Conservation (phyloP, 768 basidiomycete species). For the Calocybe gangraenosa region DNA sequence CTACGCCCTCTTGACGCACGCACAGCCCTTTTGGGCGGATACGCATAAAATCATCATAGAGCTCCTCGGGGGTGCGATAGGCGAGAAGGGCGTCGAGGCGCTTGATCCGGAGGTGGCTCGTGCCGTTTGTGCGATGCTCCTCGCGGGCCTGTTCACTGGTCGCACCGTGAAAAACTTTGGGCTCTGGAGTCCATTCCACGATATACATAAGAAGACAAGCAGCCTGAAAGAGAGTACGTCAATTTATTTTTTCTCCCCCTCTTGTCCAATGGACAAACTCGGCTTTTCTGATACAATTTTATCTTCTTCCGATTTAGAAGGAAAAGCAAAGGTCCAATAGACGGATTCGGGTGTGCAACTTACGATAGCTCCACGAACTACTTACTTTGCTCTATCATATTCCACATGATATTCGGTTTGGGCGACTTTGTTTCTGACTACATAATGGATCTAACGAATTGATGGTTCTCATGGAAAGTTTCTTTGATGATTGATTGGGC, state of each 20-base stretch:
- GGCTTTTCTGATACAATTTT: neutral
- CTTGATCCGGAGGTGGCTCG: slow-evolving; percentile 64
- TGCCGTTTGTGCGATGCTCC: slow-evolving; percentile 64
- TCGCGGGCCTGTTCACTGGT: slow-evolving; percentile 56
- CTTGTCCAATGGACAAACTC: too few species aligned
- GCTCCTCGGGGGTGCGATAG: slow-evolving; percentile 35
- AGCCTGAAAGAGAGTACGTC: slow-evolving; percentile 10
- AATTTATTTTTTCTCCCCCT: too few species aligned
- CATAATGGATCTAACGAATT: too few species aligned
- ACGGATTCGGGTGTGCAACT: neutral
- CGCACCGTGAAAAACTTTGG: slow-evolving; percentile 67
- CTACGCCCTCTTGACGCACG: slow-evolving; percentile 81
- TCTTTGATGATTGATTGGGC: too few species aligned
- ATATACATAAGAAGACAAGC: slow-evolving; percentile 8
- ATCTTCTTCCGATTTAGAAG: neutral
- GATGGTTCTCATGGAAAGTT: too few species aligned
- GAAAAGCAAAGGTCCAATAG: slow-evolving; percentile 12
- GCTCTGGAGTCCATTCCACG: slow-evolving; percentile 20
- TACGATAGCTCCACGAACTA: too few species aligned
- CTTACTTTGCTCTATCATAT: too few species aligned
- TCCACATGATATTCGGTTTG: too few species aligned
- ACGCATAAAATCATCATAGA: slow-evolving; percentile 44
- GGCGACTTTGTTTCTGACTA: too few species aligned
- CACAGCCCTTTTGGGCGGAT: slow-evolving; percentile 80
- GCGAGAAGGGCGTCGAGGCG: slow-evolving; percentile 36